Conservation (phyloP, 768 basidiomycete genomes). For the Termitomyces heimii region DNA sequence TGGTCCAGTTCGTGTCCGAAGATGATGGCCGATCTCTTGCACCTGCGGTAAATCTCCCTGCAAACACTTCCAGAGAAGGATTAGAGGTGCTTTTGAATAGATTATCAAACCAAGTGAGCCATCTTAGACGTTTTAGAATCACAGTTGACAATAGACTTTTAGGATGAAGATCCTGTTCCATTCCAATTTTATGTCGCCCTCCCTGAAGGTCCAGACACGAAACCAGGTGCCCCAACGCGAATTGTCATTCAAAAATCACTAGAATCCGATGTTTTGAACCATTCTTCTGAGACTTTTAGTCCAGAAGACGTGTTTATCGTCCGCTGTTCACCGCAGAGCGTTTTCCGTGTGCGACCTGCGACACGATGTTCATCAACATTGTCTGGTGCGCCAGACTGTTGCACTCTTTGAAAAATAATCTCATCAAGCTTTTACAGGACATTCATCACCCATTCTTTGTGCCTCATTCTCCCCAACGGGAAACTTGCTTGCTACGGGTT, state of each 20-base stretch:
- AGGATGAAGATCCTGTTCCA: slow-evolving; percentile 88
- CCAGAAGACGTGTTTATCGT: slow-evolving; percentile 86
- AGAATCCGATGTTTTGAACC: slow-evolving; percentile 70
- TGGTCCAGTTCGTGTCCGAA: slow-evolving; percentile 91
- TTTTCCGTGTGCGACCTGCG: slow-evolving; percentile 91
- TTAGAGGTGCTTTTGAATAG: slow-evolving; percentile 89
- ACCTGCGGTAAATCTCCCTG: slow-evolving; percentile 84
- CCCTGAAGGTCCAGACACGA: slow-evolving; percentile 45
- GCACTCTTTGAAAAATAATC: background rate
- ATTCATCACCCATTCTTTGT: slow-evolving; percentile 89
- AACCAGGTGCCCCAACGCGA: slow-evolving; percentile 60
- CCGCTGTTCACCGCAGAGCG: slow-evolving; percentile 91
- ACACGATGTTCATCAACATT: slow-evolving; percentile 92
- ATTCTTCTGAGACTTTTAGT: slow-evolving; percentile 66
- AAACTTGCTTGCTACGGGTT: slow-evolving; percentile 85
- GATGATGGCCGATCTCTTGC: slow-evolving; percentile 79
- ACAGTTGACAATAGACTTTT: slow-evolving; percentile 14
- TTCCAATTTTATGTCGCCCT: slow-evolving; percentile 85
- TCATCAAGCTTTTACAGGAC: slow-evolving; percentile 46
- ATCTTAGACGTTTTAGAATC: slow-evolving; percentile 1
- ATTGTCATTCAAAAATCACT: slow-evolving; percentile 84
- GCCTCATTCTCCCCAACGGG: slow-evolving; percentile 96
- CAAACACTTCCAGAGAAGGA: slow-evolving; percentile 78
- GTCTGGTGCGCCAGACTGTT: slow-evolving; percentile 45
- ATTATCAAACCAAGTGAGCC: slow-evolving; percentile 63